These are phyloP conservation scores for Basidiobolus meristosporus DNA, from an alignment of 371 early-diverging fungal genomes.

Conservation along the genomic window DNA sequence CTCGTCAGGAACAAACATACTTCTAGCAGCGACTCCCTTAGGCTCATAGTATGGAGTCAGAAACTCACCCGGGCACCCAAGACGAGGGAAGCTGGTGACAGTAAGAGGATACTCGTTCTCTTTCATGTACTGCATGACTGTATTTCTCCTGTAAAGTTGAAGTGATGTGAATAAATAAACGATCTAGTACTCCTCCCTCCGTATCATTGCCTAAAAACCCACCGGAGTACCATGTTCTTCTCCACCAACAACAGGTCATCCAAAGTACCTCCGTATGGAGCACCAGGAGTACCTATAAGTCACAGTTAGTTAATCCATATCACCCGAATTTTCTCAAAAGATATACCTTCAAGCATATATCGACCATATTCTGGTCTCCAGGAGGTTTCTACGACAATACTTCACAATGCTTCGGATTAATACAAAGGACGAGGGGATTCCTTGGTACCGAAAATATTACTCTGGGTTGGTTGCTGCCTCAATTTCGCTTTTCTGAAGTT, in stretches of 20 bases:
- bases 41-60: slow-evolving; percentile 50
- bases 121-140: slow-evolving; percentile 38
- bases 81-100: slow-evolving; percentile 74
- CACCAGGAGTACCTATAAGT: slow-evolving; percentile 60
- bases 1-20: slow-evolving; percentile 85
- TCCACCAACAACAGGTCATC: slow-evolving; percentile 71
- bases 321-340: not conserved
- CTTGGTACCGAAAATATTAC: slow-evolving; percentile 6
- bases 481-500: slow-evolving; percentile 50
- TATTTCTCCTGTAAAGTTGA: slow-evolving; percentile 28
- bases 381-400: slow-evolving; percentile 21
- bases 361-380: slow-evolving; percentile 95
- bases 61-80: slow-evolving; percentile 64
- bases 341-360: slow-evolving; percentile 78
- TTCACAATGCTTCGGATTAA: not conserved
- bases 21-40: slow-evolving; percentile 42
- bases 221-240: slow-evolving; percentile 68
- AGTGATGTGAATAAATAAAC: not conserved
- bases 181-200: not conserved
- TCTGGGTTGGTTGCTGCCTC: slow-evolving; percentile 18
- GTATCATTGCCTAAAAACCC: not conserved
- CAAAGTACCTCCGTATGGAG: slow-evolving; percentile 76
- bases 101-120: slow-evolving; percentile 60
- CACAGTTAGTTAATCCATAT: not conserved
- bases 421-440: not conserved